These are phyloP conservation scores for Aurantiochytrium sp. DNA, from an alignment of 108 stramenopile genomes.

Conservation along the genomic window DNA sequence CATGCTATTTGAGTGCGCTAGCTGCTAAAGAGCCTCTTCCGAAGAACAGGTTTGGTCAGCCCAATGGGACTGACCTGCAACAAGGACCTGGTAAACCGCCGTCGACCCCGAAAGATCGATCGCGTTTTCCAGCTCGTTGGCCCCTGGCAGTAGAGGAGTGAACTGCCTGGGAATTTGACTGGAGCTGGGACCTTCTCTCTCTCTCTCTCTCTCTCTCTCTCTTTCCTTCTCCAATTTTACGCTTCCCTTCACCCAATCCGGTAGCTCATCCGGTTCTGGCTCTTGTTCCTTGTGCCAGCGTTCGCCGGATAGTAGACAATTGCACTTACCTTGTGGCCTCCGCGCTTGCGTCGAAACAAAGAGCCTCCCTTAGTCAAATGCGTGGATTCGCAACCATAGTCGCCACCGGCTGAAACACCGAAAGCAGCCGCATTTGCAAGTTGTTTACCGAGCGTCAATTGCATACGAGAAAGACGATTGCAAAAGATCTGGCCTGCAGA, in stretches of 20 bases:
- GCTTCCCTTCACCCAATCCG: background rate
- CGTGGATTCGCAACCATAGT: background rate
- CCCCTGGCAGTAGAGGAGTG: background rate
- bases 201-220: background rate
- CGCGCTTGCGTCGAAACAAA: background rate
- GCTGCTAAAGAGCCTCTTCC: too few species aligned
- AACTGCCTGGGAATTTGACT: conserved; percentile 11
- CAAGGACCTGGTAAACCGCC: background rate
- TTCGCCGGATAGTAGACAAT: too few species aligned
- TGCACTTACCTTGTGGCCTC: conserved; percentile 1
- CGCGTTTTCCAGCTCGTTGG: background rate
- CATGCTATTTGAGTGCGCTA: background rate
- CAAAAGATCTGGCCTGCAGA: background rate
- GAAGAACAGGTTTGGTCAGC: background rate
- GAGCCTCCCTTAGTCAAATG: background rate
- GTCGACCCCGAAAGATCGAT: background rate
- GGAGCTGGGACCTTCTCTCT: background rate
- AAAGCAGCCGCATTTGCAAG: background rate
- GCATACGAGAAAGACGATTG: background rate
- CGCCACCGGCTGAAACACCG: background rate
- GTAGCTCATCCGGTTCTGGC: too few species aligned
- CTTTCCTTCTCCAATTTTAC: background rate
- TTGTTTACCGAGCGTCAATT: background rate
- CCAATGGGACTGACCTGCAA: background rate
- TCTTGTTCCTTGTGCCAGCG: too few species aligned